Base-by-base conservation (phyloP, 805 yeast species). In the Zygosaccharomyces lentus region DNA sequence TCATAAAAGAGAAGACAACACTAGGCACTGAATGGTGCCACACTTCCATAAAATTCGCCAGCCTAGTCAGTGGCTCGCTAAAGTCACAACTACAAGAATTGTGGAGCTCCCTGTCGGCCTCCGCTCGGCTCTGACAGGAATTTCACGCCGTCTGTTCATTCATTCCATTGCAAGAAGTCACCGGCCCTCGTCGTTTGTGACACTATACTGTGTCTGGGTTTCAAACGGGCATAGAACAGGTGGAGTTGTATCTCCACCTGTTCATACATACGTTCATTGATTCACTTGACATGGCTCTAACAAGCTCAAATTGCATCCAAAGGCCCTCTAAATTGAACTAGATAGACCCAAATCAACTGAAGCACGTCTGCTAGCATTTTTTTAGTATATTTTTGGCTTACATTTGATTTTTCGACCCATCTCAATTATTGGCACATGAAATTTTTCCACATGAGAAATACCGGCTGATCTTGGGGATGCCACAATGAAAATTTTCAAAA, bases 11-110 rank as follows among this genome's bases (percentile, higher is more conserved):
- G 2, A 52, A 62, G 2, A 54, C 52, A 16, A 16, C 36, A 1
- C 41, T 43, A 10, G 68, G 67, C 2, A 41, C 47, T 2, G 21
- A 27, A 2, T 67, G 69, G 68, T 67, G 69, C 46, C 44, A 47
- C 15, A 43, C 46, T 21, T 61, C 71, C 1, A 53, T 58, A 24
- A 49, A 53, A n/a, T 55, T 58, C 30, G 55, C 70, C 1, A 39
- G 40, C 9, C 47, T 64, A 41, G 63, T 58, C 6, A 64, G 59
- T 39, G 53, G 51, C 13, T 59, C 59, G 7, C 48, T 63, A 32
- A 58, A 57, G 39, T 30, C 24, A 1, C 61, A 61, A 10, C 41
- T 67, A 35, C 36, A 43, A 7, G 47, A 56, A 9, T 46, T 67
- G 19, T 65, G 70, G 70, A 45, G 41, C 8, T 62, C 68, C 4